Base-by-base conservation (phyloP, 805 yeast genomes). In the Kurtzmaniella cleridarum region DNA sequence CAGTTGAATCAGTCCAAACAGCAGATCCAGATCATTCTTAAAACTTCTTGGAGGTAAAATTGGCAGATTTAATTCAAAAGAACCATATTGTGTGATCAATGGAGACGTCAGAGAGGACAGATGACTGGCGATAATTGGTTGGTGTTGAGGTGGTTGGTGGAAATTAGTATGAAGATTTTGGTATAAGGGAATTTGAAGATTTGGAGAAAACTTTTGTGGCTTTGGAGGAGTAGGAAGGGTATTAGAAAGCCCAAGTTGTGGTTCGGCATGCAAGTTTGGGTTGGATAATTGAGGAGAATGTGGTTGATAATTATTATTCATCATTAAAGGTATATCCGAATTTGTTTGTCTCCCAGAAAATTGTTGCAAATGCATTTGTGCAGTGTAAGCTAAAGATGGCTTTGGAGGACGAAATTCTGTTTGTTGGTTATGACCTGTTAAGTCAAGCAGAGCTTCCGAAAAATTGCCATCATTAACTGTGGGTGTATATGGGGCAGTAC, bases 21-120 rank as follows among this genome's bases (percentile, higher is more conserved):
- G 41, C 6, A 50, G 38, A 28, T 54, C 59, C 12, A 56, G 50
- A 40, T 53, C 54, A 41, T 55, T 59, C 27, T 55, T 54, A 45
- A 55, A 55, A 40, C 53, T 48, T 15, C 49, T 49, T 8, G 60
- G 60, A 41, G 48, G 42, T 30, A 44, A 31, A 15, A 36, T 36
- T 4, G 33, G 33, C 11, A 33, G 30, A 20, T 36, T 36, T n/a
- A 36, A 11, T 23, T 36, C 39, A 28, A 36, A 36, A 5, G 28
- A 11, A 27, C 30, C 29, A 18, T 36, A 36, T 24, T 36, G 39
- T 27, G 13, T 29, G 9, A 29, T 27, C 9, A 36, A 14, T 18
- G 40, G 40, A 10, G 40, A 36, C 9, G 35, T 23, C 15, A 11
- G 40, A 36, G 12, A 28, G 12, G 11, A 34, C 34, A 27, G 34